Evolutionary conservation across 2,329 filamentous ascomycete genomes (phyloP).

Genomic region (Talaromyces funiculosus): DNA sequence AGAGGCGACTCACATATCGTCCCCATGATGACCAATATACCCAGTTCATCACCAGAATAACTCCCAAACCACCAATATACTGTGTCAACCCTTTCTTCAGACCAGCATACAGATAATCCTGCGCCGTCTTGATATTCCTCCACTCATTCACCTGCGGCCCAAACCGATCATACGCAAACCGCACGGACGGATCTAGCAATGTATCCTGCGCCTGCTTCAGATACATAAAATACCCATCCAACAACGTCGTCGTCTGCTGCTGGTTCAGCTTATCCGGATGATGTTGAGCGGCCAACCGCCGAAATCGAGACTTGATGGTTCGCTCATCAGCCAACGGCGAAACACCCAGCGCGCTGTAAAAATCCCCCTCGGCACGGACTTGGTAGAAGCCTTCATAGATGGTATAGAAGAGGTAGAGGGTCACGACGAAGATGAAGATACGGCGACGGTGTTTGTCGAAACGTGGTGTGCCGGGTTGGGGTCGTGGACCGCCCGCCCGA

Average conservation of each 20-base stretch:
- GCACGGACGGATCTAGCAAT: constrained; percentile 65
- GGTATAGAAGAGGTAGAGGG: constrained; percentile 81
- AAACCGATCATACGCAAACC: constrained; percentile 87
- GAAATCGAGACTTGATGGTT: constrained; percentile 77
- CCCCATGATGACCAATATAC: constrained; percentile 40
- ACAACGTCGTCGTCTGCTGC: constrained; percentile 26
- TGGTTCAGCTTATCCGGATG: constrained; percentile 75
- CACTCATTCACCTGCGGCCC: constrained; percentile 66
- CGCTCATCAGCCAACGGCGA: constrained; percentile 63
- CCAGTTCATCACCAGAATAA: constrained; percentile 34
- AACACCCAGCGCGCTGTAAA: constrained; percentile 72
- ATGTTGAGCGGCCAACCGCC: constrained; percentile 60
- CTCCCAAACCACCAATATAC: constrained; percentile 35
- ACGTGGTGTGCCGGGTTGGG: constrained; percentile 59
- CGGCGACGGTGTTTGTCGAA: constrained; percentile 69
- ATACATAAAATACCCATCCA: constrained; percentile 64
- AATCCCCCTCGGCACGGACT: constrained; percentile 64
- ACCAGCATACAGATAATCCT: constrained; percentile 67
- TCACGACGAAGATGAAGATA: constrained; percentile 78
- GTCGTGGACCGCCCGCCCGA: constrained; percentile 79
- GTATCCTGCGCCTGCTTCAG: constrained; percentile 80
- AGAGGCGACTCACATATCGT: constrained; percentile 39
- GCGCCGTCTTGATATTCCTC: constrained; percentile 51
- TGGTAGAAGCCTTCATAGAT: constrained; percentile 87
- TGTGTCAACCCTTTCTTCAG: constrained; percentile 42